These are phyloP conservation scores for Didymosphaeria variabile DNA, from an alignment of 2,329 filamentous ascomycete genomes.

Conservation along the genomic window DNA sequence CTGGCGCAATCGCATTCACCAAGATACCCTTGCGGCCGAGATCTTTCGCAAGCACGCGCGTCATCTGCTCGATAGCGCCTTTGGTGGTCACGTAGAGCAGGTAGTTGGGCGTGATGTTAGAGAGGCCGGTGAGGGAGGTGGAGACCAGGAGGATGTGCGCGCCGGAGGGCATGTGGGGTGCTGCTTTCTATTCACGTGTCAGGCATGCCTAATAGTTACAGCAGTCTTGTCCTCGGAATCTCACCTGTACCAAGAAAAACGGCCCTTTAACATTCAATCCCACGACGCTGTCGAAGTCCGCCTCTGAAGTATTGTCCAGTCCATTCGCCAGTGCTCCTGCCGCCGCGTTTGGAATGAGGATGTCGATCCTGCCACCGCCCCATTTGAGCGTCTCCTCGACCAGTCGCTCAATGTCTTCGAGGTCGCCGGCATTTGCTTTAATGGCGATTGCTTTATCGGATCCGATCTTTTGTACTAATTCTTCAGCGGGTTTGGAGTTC, in stretches of 20 bases:
- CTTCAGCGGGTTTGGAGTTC: slow-evolving; percentile 64
- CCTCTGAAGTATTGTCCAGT: slow-evolving; percentile 68
- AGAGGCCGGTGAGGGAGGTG: slow-evolving; percentile 27
- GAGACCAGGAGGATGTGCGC: slow-evolving; percentile 31
- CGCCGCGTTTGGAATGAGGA: slow-evolving; percentile 69
- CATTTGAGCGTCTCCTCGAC: slow-evolving; percentile 59
- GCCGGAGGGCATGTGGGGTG: slow-evolving; percentile 29
- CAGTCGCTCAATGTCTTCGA: slow-evolving; percentile 59
- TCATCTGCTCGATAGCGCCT: slow-evolving; percentile 68
- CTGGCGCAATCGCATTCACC: slow-evolving; percentile 63
- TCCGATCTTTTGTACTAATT: slow-evolving; percentile 59
- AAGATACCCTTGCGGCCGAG: slow-evolving; percentile 61
- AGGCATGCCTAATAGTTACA: neutral
- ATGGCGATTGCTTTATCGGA: slow-evolving; percentile 61
- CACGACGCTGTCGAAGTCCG: slow-evolving; percentile 70
- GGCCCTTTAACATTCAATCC: slow-evolving; percentile 62
- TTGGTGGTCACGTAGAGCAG: slow-evolving; percentile 63
- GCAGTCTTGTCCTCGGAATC: neutral
- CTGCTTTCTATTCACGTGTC: slow-evolving; percentile 29
- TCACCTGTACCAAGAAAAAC: slow-evolving; percentile 36
- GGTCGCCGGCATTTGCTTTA: slow-evolving; percentile 62
- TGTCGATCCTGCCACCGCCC: slow-evolving; percentile 65
- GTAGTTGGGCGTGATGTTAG: slow-evolving; percentile 32
- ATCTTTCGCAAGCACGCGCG: slow-evolving; percentile 64
- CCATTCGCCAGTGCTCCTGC: slow-evolving; percentile 53